A percentile compares a stretch with the other conserved stretches of the same genome.
Evolutionary conservation across 2,329 filamentous ascomycete genomes (phyloP).

Genomic region (Beauveria rudraprayagi): DNA sequence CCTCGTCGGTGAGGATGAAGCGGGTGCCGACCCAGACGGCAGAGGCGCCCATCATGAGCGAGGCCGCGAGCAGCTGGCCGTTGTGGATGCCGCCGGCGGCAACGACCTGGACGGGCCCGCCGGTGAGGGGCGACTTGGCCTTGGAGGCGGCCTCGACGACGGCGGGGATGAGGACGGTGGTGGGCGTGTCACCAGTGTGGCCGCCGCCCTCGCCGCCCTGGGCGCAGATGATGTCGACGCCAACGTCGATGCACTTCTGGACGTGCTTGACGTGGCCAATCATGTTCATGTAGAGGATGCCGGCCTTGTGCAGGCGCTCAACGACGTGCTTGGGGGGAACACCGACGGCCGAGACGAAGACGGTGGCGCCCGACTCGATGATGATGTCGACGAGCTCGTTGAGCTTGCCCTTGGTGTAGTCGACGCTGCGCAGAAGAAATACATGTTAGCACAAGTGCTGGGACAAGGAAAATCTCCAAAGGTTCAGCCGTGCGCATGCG

Average conservation of each 20-base stretch:
- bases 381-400: constrained; percentile 83
- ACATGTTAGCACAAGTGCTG: constrained; percentile 2
- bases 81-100: constrained; percentile 93
- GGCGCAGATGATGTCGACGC: constrained; percentile 94
- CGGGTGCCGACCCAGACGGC: constrained; percentile 96
- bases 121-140: constrained; percentile 79
- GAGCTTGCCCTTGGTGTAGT: constrained; percentile 99
- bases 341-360: constrained; percentile 96
- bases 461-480: no score
- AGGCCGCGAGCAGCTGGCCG: constrained; percentile 79
- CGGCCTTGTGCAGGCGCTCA: constrained; percentile 78
- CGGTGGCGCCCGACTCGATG: constrained; percentile 81
- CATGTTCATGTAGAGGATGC: constrained; percentile 99
- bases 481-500: neutral
- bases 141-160: constrained; percentile 75
- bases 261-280: constrained; percentile 99
- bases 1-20: constrained; percentile 90
- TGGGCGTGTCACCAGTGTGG: constrained; percentile 91
- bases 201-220: constrained; percentile 97
- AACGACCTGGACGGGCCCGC: constrained; percentile 80
- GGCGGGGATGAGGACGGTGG: constrained; percentile 83
- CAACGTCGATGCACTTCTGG: constrained; percentile 85
- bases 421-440: constrained; percentile 57
- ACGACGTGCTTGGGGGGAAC: constrained; percentile 84
- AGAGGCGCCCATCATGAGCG: constrained; percentile 84